These are phyloP conservation scores for Solanum peruvianum DNA, from an alignment of 257 asterid species.

Conservation along the genomic window DNA sequence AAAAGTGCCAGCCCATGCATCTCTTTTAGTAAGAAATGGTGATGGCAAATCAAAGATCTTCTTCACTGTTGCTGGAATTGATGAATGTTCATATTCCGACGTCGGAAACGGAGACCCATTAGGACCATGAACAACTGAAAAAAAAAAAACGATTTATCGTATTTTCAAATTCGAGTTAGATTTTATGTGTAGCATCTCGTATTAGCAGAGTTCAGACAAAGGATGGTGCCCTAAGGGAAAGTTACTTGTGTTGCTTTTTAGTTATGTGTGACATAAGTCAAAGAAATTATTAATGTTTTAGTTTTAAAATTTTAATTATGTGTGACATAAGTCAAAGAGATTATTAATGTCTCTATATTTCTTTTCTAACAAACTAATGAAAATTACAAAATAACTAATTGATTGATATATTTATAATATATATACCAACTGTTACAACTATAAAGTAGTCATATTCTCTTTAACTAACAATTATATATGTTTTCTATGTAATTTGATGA, in stretches of 20 bases:
- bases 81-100: conserved; percentile 86
- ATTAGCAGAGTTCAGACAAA: too few relatives aligned
- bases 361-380: background rate
- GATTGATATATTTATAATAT: too few relatives aligned
- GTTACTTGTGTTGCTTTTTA: background rate
- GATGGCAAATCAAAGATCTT: conserved; percentile 66
- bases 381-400: background rate
- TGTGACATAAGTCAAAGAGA: background rate
- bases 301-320: too few relatives aligned
- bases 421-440: too few relatives aligned
- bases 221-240: too few relatives aligned
- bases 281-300: background rate
- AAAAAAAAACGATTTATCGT: background rate
- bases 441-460: too few relatives aligned
- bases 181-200: background rate
- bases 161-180: background rate
- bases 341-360: background rate
- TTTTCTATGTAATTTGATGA: too few relatives aligned
- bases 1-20: conserved; percentile 83
- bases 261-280: background rate
- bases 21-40: conserved; percentile 70
- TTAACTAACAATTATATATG: too few relatives aligned
- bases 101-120: conserved; percentile 54
- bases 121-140: conserved; percentile 82
- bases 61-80: conserved; percentile 86